Percentiles rank a stretch among this genome's conserved stretches.
Conservation (phyloP, 192 early-diverging fungal genomes). For the Backusella parvicylindrica region DNA sequence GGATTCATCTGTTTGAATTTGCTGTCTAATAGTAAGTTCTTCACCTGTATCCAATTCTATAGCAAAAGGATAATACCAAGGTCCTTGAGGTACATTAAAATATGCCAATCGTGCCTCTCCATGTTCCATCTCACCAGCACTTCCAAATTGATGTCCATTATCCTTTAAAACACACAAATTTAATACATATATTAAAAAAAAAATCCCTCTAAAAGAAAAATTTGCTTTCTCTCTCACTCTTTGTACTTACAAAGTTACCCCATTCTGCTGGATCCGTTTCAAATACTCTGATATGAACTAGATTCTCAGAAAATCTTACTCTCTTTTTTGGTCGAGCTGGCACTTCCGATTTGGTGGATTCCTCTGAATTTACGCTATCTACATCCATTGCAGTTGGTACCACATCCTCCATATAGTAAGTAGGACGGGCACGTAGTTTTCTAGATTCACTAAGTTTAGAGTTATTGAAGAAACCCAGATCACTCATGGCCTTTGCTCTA, state of each 20-base stretch:
- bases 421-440: not conserved
- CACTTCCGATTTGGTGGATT: not conserved
- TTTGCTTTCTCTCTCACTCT: not conserved
- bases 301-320: conserved; percentile 10
- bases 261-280: conserved; percentile 16
- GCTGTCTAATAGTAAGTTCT: not conserved
- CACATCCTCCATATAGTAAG: not conserved
- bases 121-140: not conserved
- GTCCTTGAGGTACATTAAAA: not conserved
- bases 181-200: not conserved
- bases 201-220: not conserved
- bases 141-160: not conserved
- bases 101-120: not conserved
- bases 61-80: conserved; percentile 1
- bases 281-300: conserved; percentile 6
- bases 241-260: not conserved
- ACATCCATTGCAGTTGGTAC: not conserved
- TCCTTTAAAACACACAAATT: not conserved
- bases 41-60: not conserved
- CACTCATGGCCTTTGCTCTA: not conserved
- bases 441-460: not conserved
- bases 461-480: not conserved
- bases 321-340: not conserved
- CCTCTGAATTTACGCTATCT: not conserved
- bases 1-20: not conserved